Conservation (phyloP, 108 stramenopile genomes). For the Seminavis robusta region DNA sequence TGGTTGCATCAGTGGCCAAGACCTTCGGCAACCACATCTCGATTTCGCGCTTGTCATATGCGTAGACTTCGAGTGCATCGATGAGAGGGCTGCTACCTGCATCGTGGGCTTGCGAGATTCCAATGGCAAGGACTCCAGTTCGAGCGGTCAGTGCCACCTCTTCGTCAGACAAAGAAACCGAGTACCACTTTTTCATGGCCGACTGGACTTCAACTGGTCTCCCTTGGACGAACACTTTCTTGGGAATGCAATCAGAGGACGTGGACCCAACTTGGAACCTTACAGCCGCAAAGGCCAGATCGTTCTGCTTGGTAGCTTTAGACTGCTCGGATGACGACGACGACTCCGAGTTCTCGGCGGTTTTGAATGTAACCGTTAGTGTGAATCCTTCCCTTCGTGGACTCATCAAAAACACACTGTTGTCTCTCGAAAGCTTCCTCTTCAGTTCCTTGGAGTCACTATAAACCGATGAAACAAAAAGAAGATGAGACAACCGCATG, state of each 20-base stretch:
- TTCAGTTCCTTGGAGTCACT: slow-evolving; percentile 25
- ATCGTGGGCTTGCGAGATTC: slow-evolving; percentile 52
- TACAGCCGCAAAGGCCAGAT: slow-evolving; percentile 33
- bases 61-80: slow-evolving; percentile 78
- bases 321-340: not conserved
- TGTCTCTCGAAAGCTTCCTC: slow-evolving; percentile 55
- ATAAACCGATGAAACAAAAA: not conserved
- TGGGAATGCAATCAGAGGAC: slow-evolving; percentile 49
- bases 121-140: slow-evolving; percentile 59
- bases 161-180: slow-evolving; percentile 67
- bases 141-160: slow-evolving; percentile 64
- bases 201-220: slow-evolving; percentile 54
- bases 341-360: not conserved
- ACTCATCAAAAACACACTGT: slow-evolving; percentile 39
- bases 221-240: slow-evolving; percentile 52
- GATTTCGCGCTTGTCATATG: slow-evolving; percentile 17
- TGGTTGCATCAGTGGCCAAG: too few species aligned
- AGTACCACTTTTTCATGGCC: slow-evolving; percentile 73
- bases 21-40: slow-evolving; percentile 7
- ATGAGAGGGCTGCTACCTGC: slow-evolving; percentile 37
- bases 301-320: not conserved
- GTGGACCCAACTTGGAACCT: slow-evolving; percentile 69
- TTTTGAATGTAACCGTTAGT: slow-evolving; percentile 41
- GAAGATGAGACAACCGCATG: not conserved
- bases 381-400: slow-evolving; percentile 66